These are phyloP conservation scores for Boletus pseudo-olivaceus DNA, from an alignment of 768 basidiomycete species.

Conservation along the genomic window DNA sequence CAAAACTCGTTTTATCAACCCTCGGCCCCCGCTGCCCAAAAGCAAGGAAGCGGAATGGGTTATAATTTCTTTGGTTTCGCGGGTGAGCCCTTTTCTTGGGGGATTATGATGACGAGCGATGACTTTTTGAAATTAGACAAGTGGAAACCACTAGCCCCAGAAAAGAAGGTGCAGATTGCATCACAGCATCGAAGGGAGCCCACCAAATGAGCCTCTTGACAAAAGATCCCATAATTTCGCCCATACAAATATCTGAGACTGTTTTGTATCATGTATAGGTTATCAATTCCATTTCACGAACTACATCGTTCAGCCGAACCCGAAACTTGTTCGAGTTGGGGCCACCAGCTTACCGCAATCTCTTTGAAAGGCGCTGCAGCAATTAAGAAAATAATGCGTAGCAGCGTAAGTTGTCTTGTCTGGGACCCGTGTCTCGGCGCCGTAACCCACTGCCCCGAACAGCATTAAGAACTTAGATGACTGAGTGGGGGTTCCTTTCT, in stretches of 20 bases:
- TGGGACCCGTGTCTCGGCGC: too few relatives aligned
- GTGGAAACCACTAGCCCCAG: slow-evolving; percentile 21
- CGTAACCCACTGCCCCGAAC: neutral
- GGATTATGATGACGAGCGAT: neutral
- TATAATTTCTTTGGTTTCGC: slow-evolving; percentile 20
- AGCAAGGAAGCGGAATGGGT: slow-evolving; percentile 9
- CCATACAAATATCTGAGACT: neutral
- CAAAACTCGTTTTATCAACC: slow-evolving; percentile 30
- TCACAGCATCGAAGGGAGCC: slow-evolving; percentile 6
- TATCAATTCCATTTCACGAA: neutral
- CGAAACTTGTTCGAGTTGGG: neutral
- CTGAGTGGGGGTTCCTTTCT: neutral
- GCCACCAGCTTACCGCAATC: neutral
- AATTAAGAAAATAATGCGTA: neutral
- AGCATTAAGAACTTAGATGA: neutral
- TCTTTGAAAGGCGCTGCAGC: neutral
- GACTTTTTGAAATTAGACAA: slow-evolving; percentile 13
- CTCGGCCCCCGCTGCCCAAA: slow-evolving; percentile 9
- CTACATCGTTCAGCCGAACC: neutral
- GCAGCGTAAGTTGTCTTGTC: neutral
- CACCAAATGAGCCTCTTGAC: neutral
- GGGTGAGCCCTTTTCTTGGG: slow-evolving; percentile 11
- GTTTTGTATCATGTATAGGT: slow-evolving; percentile 5
- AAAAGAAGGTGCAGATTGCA: slow-evolving; percentile 19
- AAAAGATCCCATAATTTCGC: neutral